These are phyloP conservation scores for Leccinum disarticulatum DNA, from an alignment of 768 basidiomycete genomes.

Conservation along the genomic window DNA sequence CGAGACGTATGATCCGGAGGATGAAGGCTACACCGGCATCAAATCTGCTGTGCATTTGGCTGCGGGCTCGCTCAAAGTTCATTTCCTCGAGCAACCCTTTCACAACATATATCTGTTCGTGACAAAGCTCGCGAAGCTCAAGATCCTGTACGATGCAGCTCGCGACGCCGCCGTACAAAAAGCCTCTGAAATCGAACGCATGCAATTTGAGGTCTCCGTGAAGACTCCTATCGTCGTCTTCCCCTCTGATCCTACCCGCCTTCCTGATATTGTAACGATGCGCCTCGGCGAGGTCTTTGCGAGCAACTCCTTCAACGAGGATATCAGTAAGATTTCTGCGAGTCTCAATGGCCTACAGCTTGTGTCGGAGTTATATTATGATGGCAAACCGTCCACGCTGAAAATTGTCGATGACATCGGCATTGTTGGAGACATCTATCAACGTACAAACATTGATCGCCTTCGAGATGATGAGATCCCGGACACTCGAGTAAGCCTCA, in stretches of 20 bases:
- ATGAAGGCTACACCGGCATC: constrained; percentile 69
- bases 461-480: constrained; percentile 54
- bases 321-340: constrained; percentile 62
- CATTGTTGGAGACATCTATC: constrained; percentile 65
- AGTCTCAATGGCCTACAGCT: constrained; percentile 83
- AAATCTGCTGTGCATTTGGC: constrained; percentile 80
- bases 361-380: constrained; percentile 61
- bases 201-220: constrained; percentile 89
- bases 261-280: constrained; percentile 71
- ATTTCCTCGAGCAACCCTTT: constrained; percentile 90
- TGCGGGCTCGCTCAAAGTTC: constrained; percentile 87
- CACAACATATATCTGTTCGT: constrained; percentile 83
- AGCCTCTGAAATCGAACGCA: constrained; percentile 90
- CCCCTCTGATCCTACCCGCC: constrained; percentile 63
- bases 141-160: constrained; percentile 92
- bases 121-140: constrained; percentile 83
- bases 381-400: constrained; percentile 50
- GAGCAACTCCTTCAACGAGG: constrained; percentile 64
- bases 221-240: constrained; percentile 92
- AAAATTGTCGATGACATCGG: constrained; percentile 94
- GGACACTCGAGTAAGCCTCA: constrained; percentile 64
- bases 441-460: constrained; percentile 57
- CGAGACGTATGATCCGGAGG: constrained; percentile 81
- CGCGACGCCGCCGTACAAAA: constrained; percentile 89
- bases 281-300: constrained; percentile 88